Evolutionary conservation across 2,329 filamentous ascomycete genomes (phyloP), one percentile per base, ranked within the genome.

Genomic region (Botryotinia narcissicola): DNA sequence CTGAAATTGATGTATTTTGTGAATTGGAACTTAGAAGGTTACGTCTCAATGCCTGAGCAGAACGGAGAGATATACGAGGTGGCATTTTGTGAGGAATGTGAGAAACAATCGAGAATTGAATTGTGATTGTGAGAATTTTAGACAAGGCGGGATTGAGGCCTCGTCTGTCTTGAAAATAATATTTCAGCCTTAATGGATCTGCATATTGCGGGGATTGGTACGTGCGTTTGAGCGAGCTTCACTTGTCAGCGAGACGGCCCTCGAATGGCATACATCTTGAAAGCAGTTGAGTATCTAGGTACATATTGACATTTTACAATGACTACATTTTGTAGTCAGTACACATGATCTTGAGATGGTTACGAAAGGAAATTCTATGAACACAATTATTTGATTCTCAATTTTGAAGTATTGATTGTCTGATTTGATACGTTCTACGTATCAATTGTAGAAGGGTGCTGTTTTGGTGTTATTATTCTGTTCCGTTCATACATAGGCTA

Each of bases 111-210:
- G 51, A 18, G 22, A 42, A 14, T 20, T 18, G 20, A 14, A 29
- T 57, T 59, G 66, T 57, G 20, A 35, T 44, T 64, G 42, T 22
- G 63, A 71, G 72, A 71, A 44, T 70, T 75, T 74, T 40, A 67
- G 63, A 74, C 64, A 40, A 72, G 57, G 54, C 66, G 32, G 73
- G 73, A 75, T 74, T 75, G 40, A 72, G 66, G 75, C 72, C 75
- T 74, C 48, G 74, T 66, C 72, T 73, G 9, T 20, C 25, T 57
- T 35, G 10, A 66, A 42, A 68, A 57, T 42, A 54, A 54, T 22
- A 29, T 37, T 70, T 72, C 73, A 74, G 75, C 73, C 73, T 76
- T 54, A 16, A 29, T 54, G 64, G 35, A 54, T 74, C 40, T 61
- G 40, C 63, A 59, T 66, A 16, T 66, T 69, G 60, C 22, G 48